phyloP scores from a whole-genome alignment of 345 rosid species.

The Trapa incisa region DNA sequence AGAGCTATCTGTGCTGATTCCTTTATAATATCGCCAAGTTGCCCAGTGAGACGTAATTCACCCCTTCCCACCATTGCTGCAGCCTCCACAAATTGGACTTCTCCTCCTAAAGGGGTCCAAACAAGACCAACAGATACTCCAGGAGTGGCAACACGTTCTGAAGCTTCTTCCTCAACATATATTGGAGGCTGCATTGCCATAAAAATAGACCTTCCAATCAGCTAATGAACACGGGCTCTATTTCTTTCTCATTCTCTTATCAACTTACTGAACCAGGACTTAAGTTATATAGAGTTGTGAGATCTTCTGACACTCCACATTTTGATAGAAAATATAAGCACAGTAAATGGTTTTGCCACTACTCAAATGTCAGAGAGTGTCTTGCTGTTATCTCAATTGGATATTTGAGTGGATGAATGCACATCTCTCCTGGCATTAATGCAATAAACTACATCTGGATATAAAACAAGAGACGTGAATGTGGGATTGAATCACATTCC shows the following conservation, averaged over 20 bases:
- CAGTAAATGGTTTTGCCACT: background rate
- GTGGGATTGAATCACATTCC: background rate
- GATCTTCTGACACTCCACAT: background rate
- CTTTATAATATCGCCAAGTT: constrained; percentile 96
- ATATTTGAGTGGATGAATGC: background rate
- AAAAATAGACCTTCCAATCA: background rate
- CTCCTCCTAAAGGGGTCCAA: constrained; percentile 97
- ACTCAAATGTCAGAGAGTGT: background rate
- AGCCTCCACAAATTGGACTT: constrained; percentile 97
- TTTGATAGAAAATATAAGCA: background rate
- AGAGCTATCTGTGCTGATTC: constrained; percentile 97
- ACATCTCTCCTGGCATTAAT: background rate
- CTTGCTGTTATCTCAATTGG: too few relatives aligned
- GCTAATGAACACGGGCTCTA: background rate
- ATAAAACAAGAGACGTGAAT: background rate
- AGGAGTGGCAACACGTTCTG: constrained; percentile 87
- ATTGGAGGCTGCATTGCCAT: constrained; percentile 69
- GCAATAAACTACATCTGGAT: background rate
- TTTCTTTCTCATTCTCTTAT: background rate
- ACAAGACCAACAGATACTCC: constrained; percentile 95
- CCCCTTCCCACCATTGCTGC: constrained; percentile 85
- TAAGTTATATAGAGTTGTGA: background rate
- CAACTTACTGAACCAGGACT: background rate
- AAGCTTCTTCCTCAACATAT: constrained; percentile 86
- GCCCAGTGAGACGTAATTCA: constrained; percentile 92